A percentile compares a stretch with the other conserved stretches of the same genome.
phyloP scores from a whole-genome alignment of 768 basidiomycete genomes.

The Hortiboletus campestris region DNA sequence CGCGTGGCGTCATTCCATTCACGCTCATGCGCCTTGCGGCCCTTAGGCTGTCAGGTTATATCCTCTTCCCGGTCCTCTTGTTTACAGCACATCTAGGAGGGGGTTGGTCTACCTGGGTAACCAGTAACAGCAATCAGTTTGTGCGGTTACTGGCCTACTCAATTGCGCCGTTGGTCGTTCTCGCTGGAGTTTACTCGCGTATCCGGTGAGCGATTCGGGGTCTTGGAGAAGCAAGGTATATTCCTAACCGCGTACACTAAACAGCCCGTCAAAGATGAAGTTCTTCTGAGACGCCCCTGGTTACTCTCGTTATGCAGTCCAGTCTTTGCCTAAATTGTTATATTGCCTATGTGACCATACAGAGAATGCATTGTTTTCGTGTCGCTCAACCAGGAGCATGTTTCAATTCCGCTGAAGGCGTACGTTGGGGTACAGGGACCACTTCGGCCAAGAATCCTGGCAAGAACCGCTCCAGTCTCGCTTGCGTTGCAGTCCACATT shows the following conservation, averaged over 20 bases:
- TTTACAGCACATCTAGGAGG: conserved; percentile 70
- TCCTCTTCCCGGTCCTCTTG: conserved; percentile 59
- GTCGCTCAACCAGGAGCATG: conserved; percentile 10
- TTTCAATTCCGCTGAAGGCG: conserved; percentile 15
- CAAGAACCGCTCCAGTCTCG: conserved; percentile 86
- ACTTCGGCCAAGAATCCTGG: conserved; percentile 84
- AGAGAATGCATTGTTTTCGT: conserved; percentile 1
- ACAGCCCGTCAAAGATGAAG: conserved; percentile 65
- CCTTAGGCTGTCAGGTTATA: conserved; percentile 68
- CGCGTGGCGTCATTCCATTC: background rate
- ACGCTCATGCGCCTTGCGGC: background rate
- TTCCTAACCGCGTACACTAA: background rate
- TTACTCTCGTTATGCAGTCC: background rate
- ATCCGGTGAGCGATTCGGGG: conserved; percentile 44
- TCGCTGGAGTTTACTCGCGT: conserved; percentile 45
- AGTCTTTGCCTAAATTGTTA: background rate
- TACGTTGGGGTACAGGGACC: conserved; percentile 41
- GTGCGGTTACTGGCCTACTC: conserved; percentile 52
- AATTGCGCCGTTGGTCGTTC: conserved; percentile 49
- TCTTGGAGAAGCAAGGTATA: background rate
- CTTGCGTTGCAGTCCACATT: conserved; percentile 83
- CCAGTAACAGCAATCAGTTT: conserved; percentile 33
- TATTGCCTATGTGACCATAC: conserved; percentile 2
- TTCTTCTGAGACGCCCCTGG: conserved; percentile 35
- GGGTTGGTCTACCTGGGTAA: conserved; percentile 62